Evolutionary conservation across 2,329 filamentous ascomycete species (phyloP), one percentile per base, ranked within the genome.

Genomic region (Scedosporium apiospermum): DNA sequence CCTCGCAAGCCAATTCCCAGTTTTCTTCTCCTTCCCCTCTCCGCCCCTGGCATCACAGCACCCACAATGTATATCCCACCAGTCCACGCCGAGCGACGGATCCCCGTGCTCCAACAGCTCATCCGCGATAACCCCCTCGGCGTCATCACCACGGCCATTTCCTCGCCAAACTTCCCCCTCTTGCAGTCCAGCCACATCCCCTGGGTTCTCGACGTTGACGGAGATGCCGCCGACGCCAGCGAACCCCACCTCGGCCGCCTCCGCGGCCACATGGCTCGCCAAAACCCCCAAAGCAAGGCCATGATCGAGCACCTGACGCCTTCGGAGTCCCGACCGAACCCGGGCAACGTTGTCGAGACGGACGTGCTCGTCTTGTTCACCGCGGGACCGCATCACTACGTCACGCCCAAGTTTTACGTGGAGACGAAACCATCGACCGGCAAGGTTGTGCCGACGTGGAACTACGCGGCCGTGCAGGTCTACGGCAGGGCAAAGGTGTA

Each of bases 361-460:
- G 85, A 88, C 62, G 84, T 89, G 1, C 71, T 86, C 34, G 75
- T 89, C 3, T 74, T 88, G 16, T 89, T 90, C 76, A 88, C 78
- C 55, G 46, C 30, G 2, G 77, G 77, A 0, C 70, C 76, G 1
- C 80, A 88, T 42, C 83, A 87, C 72, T 89, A 89, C 67, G 80
- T 89, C 4, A 88, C 87, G 0, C 85, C 87, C 1, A 86, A 87
- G 64, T 89, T 88, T 72, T 89, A 89, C 74, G 77, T 74, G 10
- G 78, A 85, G 66, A 88, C 87, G 1, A 89, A 89, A 69, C 86
- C 85, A 0, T 69, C 68, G 0, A 85, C 81, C 0, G 86, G 80
- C 12, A 89, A 89, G 66, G 86, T 89, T 0, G 87, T 88, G 6
- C 86, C 86, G 0, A 90, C 87, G 0, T 89, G 87, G 87, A 86